phyloP scores from a whole-genome alignment of 208 protist genomes.

The Crithidia brevicula region DNA sequence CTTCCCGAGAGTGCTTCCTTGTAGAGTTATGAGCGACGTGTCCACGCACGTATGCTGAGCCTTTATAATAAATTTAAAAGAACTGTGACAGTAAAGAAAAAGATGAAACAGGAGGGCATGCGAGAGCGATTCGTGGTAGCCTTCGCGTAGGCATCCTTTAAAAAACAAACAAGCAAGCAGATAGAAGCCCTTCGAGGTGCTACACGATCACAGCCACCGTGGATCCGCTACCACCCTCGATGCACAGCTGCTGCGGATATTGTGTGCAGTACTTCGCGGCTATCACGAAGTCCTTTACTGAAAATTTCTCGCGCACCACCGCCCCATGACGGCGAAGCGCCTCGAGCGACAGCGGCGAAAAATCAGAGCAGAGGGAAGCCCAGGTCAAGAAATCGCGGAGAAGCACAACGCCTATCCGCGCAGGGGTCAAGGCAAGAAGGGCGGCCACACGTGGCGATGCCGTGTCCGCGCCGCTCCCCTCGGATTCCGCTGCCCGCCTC shows the following conservation, averaged over 20 bases:
- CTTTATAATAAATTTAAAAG: too few species aligned
- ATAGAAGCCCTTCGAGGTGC: too few species aligned
- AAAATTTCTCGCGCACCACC: background rate
- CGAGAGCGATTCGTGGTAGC: too few species aligned
- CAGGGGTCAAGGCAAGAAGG: slow-evolving; percentile 16
- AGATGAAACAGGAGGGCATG: too few species aligned
- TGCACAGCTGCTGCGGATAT: slow-evolving; percentile 18
- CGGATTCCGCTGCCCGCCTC: background rate
- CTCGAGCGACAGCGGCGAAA: slow-evolving; percentile 6
- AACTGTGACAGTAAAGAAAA: too few species aligned
- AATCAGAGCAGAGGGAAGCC: slow-evolving; percentile 26
- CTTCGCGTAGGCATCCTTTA: background rate
- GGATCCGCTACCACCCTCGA: slow-evolving; percentile 15
- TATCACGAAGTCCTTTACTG: slow-evolving; percentile 11
- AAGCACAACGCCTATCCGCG: slow-evolving; percentile 17
- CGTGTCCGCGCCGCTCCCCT: background rate
- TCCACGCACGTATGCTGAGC: too few species aligned
- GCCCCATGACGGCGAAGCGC: slow-evolving; percentile 6
- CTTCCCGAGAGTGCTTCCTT: too few species aligned
- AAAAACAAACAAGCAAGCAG: background rate
- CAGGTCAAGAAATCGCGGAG: slow-evolving; percentile 30
- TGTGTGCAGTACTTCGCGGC: slow-evolving; percentile 30
- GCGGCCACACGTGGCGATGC: background rate
- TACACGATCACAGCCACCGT: slow-evolving; percentile 19
- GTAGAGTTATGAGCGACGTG: too few species aligned